Evolutionary conservation across 768 basidiomycete species (phyloP).

Genomic region (Mycena olivaceomarginata): DNA sequence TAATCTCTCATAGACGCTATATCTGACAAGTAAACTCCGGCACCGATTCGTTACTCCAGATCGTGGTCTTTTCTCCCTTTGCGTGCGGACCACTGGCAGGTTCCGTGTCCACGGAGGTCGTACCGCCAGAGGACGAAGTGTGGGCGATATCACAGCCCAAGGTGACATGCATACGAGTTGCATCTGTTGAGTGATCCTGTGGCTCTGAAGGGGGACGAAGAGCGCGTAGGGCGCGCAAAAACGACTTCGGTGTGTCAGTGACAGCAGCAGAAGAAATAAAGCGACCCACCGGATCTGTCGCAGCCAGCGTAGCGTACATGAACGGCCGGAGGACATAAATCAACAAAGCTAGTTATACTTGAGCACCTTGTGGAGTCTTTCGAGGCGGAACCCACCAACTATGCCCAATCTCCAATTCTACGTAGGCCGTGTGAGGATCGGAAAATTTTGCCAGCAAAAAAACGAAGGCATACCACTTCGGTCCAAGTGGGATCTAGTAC

Average conservation of each 20-base stretch:
- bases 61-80: too few relatives aligned
- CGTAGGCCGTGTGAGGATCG: background rate
- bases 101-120: too few relatives aligned
- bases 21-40: too few relatives aligned
- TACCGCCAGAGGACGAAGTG: too few relatives aligned
- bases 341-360: background rate
- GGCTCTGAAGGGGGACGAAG: background rate
- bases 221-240: conserved; percentile 18
- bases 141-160: too few relatives aligned
- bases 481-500: background rate
- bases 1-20: too few relatives aligned
- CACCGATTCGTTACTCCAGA: too few relatives aligned
- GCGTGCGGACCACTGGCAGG: too few relatives aligned
- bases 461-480: background rate
- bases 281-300: conserved; percentile 24
- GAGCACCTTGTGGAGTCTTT: background rate
- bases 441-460: background rate
- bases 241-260: conserved; percentile 12
- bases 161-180: too few relatives aligned
- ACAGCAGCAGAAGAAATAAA: background rate
- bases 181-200: too few relatives aligned
- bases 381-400: background rate
- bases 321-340: conserved; percentile 16
- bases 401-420: conserved; percentile 27
- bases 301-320: background rate